phyloP scores from a whole-genome alignment of 2,329 filamentous ascomycete species.

The Talaromyces amestolkiae region DNA sequence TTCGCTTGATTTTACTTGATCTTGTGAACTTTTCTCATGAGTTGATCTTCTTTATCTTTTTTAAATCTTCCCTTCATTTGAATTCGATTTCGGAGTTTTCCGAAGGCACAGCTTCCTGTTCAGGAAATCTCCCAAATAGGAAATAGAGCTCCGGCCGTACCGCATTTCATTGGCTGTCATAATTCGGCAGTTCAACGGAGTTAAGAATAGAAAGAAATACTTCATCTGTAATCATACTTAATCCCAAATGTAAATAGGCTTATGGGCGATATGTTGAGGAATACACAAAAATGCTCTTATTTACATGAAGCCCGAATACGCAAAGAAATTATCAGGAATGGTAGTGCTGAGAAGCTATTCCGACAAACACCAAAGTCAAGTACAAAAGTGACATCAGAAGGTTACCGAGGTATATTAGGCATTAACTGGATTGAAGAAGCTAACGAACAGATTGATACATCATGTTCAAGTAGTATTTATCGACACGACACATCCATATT shows the following conservation, averaged over 20 bases:
- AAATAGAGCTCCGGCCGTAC: neutral
- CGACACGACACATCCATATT: neutral
- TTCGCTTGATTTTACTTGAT: neutral
- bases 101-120: neutral
- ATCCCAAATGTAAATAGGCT: too few relatives aligned
- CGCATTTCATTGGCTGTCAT: neutral
- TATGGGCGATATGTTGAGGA: too few relatives aligned
- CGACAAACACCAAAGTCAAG: too few relatives aligned
- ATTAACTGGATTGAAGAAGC: too few relatives aligned
- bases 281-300: neutral
- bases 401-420: too few relatives aligned
- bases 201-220: neutral
- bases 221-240: neutral
- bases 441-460: neutral
- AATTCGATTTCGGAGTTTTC: neutral
- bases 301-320: neutral
- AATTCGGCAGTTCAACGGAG: neutral
- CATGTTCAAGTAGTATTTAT: neutral
- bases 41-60: too few relatives aligned
- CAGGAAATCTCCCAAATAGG: neutral
- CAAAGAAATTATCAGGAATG: neutral
- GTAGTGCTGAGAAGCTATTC: too few relatives aligned
- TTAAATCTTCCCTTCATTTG: neutral
- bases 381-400: too few relatives aligned
- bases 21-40: neutral